These are phyloP conservation scores for Gymnopilus junonius DNA, from an alignment of 768 basidiomycete genomes.

Conservation along the genomic window DNA sequence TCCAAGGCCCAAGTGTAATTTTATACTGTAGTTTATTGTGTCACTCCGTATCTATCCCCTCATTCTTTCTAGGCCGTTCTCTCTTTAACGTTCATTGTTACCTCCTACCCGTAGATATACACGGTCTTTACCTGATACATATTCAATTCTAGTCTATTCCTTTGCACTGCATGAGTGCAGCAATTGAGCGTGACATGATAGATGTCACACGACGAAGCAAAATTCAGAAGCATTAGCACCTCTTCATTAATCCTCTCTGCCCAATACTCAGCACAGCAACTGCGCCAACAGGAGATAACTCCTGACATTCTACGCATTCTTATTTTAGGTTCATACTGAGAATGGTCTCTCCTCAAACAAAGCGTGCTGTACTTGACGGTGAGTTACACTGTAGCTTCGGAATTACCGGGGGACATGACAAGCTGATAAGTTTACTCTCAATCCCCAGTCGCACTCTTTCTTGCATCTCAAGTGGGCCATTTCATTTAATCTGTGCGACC, in stretches of 20 bases:
- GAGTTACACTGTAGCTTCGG: conserved; percentile 12
- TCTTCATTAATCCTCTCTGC: not conserved
- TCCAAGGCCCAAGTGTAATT: no score
- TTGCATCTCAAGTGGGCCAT: conserved; percentile 53
- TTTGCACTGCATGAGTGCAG: no score
- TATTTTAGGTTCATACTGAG: not conserved
- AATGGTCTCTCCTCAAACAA: conserved; percentile 42
- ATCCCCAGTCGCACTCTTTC: conserved; percentile 50
- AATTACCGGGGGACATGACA: not conserved
- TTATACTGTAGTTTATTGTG: no score
- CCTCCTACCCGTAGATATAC: no score
- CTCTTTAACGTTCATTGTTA: no score
- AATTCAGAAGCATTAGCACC: not conserved
- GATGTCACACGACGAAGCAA: no score
- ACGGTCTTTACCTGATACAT: no score
- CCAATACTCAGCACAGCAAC: not conserved
- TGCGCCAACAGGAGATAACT: not conserved
- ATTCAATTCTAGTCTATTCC: no score
- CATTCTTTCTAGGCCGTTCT: no score
- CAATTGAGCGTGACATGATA: no score
- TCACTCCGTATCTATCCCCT: no score
- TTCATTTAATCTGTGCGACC: conserved; percentile 4
- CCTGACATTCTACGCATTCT: not conserved
- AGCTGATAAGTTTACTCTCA: not conserved
- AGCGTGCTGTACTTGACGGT: conserved; percentile 52